Evolutionary conservation across 169 alveolate species (phyloP).

Genomic region (Fabrea salina): DNA sequence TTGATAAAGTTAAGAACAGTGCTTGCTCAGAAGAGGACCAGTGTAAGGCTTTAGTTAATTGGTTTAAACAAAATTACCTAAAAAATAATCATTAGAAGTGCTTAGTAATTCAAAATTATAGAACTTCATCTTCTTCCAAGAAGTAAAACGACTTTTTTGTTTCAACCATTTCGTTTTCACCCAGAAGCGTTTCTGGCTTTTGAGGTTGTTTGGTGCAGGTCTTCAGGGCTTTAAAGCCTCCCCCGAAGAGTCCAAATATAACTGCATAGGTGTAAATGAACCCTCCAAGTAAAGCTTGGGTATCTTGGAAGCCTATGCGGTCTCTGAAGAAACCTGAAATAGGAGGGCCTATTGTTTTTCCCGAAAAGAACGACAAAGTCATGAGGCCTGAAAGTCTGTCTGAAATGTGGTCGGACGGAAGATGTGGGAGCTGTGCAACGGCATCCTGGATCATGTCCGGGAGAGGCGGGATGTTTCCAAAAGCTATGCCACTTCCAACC

Average conservation of each 20-base stretch:
- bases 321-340: neutral
- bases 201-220: neutral
- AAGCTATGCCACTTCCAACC: neutral
- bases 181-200: neutral
- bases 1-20: too few relatives aligned
- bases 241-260: conserved; percentile 4
- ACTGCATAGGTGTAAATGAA: neutral
- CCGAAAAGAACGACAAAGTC: neutral
- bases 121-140: neutral
- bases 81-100: too few relatives aligned
- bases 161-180: neutral
- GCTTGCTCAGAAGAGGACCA: too few relatives aligned
- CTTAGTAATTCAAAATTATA: too few relatives aligned
- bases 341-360: neutral
- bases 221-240: neutral
- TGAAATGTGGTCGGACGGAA: neutral
- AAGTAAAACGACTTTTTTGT: neutral
- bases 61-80: too few relatives aligned
- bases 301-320: neutral
- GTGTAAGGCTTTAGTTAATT: too few relatives aligned
- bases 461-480: neutral
- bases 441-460: neutral
- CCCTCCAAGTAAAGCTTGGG: neutral
- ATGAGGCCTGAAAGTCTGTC: neutral
- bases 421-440: neutral